phyloP scores from a whole-genome alignment of 164 flowering plant species.

The Berberis thunbergii region DNA sequence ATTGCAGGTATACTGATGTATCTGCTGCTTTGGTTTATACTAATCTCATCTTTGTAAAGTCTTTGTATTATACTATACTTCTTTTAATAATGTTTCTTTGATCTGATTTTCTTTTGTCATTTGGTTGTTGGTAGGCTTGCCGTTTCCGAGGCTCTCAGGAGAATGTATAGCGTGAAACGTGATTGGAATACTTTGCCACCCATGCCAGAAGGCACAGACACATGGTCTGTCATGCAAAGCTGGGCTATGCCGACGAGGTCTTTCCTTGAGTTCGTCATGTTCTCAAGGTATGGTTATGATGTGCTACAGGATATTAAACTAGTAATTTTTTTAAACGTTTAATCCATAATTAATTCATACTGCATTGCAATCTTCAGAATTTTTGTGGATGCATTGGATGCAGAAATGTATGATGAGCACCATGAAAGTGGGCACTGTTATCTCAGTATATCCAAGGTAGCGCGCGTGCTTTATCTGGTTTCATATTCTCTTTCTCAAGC shows the following conservation, averaged over 20 bases:
- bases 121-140: conserved; percentile 46
- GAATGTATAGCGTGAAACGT: conserved; percentile 62
- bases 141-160: conserved; percentile 59
- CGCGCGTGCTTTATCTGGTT: not conserved
- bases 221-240: conserved; percentile 91
- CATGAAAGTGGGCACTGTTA: conserved; percentile 61
- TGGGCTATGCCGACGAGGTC: conserved; percentile 96
- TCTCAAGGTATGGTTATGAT: conserved; percentile 53
- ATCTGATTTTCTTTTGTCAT: not conserved
- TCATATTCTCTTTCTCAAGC: not conserved
- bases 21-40: not conserved
- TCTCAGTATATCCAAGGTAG: conserved; percentile 73
- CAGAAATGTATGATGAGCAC: conserved; percentile 70
- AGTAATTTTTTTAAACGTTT: not conserved
- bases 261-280: conserved; percentile 92
- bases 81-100: not conserved
- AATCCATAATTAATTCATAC: not conserved
- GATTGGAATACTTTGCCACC: conserved; percentile 61
- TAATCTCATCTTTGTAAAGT: not conserved
- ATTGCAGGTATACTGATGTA: conserved; percentile 62
- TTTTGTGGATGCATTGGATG: conserved; percentile 91
- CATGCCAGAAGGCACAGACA: conserved; percentile 75
- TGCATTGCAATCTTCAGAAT: conserved; percentile 40
- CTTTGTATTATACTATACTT: no score
- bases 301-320: not conserved